These are phyloP conservation scores for Beauveria sp. DNA, from an alignment of 2,329 filamentous ascomycete species.

Conservation along the genomic window DNA sequence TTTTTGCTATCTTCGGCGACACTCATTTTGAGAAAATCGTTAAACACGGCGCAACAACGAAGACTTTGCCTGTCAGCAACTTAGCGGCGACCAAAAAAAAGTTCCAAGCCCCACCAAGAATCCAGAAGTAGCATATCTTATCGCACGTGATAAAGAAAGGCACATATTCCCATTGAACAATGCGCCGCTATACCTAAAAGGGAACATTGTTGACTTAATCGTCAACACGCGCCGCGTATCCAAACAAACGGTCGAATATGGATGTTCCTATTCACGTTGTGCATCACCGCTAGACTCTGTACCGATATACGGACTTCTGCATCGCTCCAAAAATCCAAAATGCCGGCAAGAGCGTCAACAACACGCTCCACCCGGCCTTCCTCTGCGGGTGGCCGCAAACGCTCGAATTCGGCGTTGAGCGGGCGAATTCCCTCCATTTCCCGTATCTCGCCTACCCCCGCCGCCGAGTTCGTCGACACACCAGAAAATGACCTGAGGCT, in stretches of 20 bases:
- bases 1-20: slow-evolving; percentile 26
- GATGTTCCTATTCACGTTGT: background rate
- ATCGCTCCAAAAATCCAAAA: slow-evolving; percentile 20
- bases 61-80: background rate
- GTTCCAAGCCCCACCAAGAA: background rate
- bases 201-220: slow-evolving; percentile 26
- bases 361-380: slow-evolving; percentile 39
- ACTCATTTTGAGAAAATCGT: slow-evolving; percentile 19
- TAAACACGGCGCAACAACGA: background rate
- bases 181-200: slow-evolving; percentile 20
- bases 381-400: slow-evolving; percentile 32
- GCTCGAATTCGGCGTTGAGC: slow-evolving; percentile 28
- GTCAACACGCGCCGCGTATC: slow-evolving; percentile 9
- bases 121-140: slow-evolving; percentile 18
- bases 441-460: slow-evolving; percentile 46
- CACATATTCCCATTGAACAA: background rate
- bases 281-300: background rate
- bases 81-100: slow-evolving; percentile 17
- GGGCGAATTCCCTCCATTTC: slow-evolving; percentile 39
- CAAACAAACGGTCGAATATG: slow-evolving; percentile 12
- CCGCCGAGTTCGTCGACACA: slow-evolving; percentile 70
- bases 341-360: slow-evolving; percentile 42
- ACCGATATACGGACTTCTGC: background rate
- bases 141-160: slow-evolving; percentile 27
- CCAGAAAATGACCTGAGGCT: slow-evolving; percentile 62